Conservation (phyloP, 495 filamentous ascomycete species). For the Extremus antarcticus region DNA sequence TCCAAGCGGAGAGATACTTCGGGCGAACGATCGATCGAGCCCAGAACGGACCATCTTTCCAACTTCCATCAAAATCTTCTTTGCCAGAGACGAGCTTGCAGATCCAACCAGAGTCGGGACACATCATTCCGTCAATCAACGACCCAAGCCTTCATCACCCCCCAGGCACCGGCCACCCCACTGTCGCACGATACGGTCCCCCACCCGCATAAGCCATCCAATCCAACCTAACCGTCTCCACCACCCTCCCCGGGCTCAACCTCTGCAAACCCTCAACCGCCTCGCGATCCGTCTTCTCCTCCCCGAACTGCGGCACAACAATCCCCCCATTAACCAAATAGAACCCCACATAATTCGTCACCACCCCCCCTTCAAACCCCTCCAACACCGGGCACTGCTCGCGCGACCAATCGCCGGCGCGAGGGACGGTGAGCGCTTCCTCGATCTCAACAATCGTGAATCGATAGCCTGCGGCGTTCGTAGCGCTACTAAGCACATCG, state of each 20-base stretch:
- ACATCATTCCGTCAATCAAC: too few relatives aligned
- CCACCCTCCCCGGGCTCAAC: neutral
- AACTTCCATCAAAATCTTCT: too few relatives aligned
- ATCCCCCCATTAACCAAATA: neutral
- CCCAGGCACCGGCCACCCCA: neutral
- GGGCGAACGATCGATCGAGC: too few relatives aligned
- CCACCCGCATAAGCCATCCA: neutral
- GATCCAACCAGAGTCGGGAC: too few relatives aligned
- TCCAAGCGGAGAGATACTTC: too few relatives aligned
- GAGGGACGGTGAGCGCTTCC: neutral
- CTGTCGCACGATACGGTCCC: neutral
- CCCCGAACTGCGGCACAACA: neutral
- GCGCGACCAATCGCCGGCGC: neutral
- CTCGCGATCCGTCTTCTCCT: neutral
- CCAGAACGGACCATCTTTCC: too few relatives aligned
- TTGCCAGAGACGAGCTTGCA: too few relatives aligned
- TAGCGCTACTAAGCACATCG: neutral
- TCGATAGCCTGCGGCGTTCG: neutral
- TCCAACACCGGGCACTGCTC: too few relatives aligned
- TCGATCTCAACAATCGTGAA: neutral
- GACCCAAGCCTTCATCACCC: too few relatives aligned
- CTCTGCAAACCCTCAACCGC: neutral
- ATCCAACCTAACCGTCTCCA: neutral
- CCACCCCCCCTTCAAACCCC: neutral
- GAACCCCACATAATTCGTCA: neutral